phyloP scores from a whole-genome alignment of 208 protist genomes.

The Wallacemonas sp. region DNA sequence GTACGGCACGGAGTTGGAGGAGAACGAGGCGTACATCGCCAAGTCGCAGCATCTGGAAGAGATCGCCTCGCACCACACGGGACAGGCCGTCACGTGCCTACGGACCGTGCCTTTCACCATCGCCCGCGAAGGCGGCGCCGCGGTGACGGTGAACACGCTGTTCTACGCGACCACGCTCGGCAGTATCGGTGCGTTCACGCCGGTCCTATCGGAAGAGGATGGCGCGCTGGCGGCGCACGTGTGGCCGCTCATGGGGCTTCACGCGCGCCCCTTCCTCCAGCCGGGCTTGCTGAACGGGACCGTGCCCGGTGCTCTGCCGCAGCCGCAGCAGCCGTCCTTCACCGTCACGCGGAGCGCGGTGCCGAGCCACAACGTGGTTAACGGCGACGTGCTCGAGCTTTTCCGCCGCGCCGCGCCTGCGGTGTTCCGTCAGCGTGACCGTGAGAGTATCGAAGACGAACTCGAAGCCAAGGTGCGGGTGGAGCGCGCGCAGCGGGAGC shows the following conservation, averaged over 20 bases:
- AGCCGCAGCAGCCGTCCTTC: conserved; percentile 7
- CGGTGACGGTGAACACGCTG: conserved; percentile 28
- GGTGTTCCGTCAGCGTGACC: conserved; percentile 43
- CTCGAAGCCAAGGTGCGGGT: conserved; percentile 33
- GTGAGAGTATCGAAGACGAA: conserved; percentile 35
- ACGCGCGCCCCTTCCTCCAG: conserved; percentile 37
- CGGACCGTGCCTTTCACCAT: conserved; percentile 45
- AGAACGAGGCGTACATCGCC: conserved; percentile 34
- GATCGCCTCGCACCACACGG: conserved; percentile 60
- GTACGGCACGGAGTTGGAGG: conserved; percentile 48
- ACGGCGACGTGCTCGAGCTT: conserved; percentile 59
- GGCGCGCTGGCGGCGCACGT: conserved; percentile 64
- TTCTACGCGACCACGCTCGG: conserved; percentile 76
- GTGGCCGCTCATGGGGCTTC: conserved; percentile 46
- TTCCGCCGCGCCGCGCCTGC: conserved; percentile 27
- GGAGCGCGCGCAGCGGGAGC: conserved; percentile 50
- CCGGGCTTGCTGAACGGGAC: not conserved
- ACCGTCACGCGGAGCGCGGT: not conserved
- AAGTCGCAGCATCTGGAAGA: conserved; percentile 55
- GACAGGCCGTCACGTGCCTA: conserved; percentile 66
- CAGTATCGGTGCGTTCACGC: conserved; percentile 62
- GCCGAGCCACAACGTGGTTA: conserved; percentile 51
- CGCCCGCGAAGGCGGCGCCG: conserved; percentile 24
- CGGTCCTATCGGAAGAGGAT: conserved; percentile 71
- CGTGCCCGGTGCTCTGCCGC: conserved; percentile 3